Conservation (phyloP, 441 rosid genomes). For the Adansonia madagascariensis region DNA sequence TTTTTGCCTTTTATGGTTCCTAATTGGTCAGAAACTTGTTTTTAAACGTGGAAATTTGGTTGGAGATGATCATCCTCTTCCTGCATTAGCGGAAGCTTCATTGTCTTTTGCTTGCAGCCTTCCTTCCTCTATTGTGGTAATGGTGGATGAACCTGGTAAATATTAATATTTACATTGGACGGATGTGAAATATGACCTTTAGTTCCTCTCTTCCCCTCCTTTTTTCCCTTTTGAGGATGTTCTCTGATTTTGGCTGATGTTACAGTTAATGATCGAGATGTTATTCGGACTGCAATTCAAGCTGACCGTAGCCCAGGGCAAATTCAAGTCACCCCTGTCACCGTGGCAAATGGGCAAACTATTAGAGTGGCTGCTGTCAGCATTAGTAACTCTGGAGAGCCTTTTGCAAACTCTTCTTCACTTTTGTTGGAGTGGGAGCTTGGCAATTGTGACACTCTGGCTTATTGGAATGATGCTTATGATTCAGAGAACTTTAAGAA, state of each 20-base stretch:
- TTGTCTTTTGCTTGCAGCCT: constrained; percentile 65
- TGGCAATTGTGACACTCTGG: constrained; percentile 68
- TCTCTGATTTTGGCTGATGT: constrained; percentile 25
- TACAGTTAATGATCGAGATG: constrained; percentile 75
- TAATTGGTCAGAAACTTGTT: constrained; percentile 60
- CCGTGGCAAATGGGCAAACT: constrained; percentile 88
- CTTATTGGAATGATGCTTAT: constrained; percentile 71
- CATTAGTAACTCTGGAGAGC: constrained; percentile 64
- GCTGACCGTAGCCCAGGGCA: constrained; percentile 61
- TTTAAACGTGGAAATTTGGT: constrained; percentile 87
- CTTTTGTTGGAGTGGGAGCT: constrained; percentile 86
- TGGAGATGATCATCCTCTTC: constrained; percentile 81
- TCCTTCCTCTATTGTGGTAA: constrained; percentile 74
- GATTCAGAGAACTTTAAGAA: constrained; percentile 47
- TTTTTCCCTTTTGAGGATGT: background rate
- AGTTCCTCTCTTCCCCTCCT: background rate
- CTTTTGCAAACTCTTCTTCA: constrained; percentile 94
- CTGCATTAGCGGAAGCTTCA: constrained; percentile 69
- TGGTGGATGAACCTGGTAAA: constrained; percentile 93
- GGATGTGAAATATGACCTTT: constrained; percentile 20
- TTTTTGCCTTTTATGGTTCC: constrained; percentile 35
- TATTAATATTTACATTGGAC: constrained; percentile 1
- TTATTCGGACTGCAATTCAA: constrained; percentile 59
- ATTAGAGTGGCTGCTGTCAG: constrained; percentile 86
- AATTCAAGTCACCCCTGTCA: constrained; percentile 65